phyloP scores from a whole-genome alignment of 2,329 filamentous ascomycete species.

The Botrytis fabae region DNA sequence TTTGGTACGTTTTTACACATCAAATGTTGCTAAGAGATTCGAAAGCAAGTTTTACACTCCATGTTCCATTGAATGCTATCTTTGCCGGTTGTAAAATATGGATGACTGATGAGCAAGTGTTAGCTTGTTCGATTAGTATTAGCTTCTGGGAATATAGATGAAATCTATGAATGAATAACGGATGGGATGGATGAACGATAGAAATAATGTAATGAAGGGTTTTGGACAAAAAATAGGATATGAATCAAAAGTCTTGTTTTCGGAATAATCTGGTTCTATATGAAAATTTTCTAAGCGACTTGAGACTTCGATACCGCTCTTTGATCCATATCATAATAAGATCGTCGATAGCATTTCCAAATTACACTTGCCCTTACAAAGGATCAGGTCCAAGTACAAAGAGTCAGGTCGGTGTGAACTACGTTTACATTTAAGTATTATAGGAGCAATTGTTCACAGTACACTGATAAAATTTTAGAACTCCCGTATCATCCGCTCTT shows the following conservation, averaged over 20 bases:
- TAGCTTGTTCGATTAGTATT: no score
- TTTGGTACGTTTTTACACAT: not conserved
- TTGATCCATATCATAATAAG: no score
- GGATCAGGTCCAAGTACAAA: no score
- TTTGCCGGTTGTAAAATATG: not conserved
- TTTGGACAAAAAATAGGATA: no score
- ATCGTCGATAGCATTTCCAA: no score
- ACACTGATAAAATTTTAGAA: no score
- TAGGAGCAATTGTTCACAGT: no score
- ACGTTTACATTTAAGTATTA: no score
- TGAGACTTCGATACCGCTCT: not conserved
- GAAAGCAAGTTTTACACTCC: fast-evolving
- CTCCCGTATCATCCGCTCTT: no score
- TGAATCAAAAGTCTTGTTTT: not conserved
- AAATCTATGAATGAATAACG: not conserved
- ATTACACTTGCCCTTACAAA: no score
- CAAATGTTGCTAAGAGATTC: not conserved
- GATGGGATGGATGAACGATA: not conserved
- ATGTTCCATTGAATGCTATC: no score
- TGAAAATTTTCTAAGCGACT: not conserved
- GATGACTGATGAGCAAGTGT: not conserved
- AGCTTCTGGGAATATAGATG: not conserved
- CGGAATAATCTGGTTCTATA: not conserved
- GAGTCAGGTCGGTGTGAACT: no score
- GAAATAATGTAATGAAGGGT: not conserved